Percentiles rank a stretch among this genome's conserved stretches.
Evolutionary conservation across 768 basidiomycete species (phyloP).

Genomic region (Dacryopinax spathularia): DNA sequence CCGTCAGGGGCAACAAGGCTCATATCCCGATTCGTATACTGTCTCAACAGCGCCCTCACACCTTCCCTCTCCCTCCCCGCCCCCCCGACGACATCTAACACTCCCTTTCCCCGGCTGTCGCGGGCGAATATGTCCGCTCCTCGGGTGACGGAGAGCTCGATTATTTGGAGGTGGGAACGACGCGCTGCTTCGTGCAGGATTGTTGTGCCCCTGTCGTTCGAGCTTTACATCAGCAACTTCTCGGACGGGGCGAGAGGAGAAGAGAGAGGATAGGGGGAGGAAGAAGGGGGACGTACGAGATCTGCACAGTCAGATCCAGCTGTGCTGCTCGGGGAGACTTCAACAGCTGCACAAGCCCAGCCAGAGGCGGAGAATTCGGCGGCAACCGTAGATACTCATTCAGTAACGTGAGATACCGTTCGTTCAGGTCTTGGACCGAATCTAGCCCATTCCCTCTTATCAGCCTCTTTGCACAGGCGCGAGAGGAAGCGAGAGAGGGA

Average conservation of each 20-base stretch:
- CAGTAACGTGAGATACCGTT: conserved; percentile 15
- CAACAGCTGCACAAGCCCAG: conserved; percentile 5
- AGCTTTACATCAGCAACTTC: conserved; percentile 40
- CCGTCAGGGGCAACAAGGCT: conserved; percentile 40
- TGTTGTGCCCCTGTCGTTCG: conserved; percentile 57
- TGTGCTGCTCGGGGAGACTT: background rate
- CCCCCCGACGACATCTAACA: conserved; percentile 39
- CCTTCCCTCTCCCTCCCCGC: conserved; percentile 60
- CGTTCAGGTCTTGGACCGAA: conserved; percentile 10
- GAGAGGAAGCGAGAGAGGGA: background rate
- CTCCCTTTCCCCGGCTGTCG: conserved; percentile 54
- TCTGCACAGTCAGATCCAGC: conserved; percentile 9
- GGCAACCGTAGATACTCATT: conserved; percentile 11
- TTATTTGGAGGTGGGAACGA: conserved; percentile 61
- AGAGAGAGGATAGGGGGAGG: conserved; percentile 56
- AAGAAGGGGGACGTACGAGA: conserved; percentile 53
- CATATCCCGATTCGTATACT: conserved; percentile 77
- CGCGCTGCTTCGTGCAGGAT: conserved; percentile 78
- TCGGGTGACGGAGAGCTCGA: conserved; percentile 71
- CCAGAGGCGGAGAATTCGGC: background rate
- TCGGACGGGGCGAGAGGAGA: conserved; percentile 56
- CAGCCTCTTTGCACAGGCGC: conserved; percentile 1
- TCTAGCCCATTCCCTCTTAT: background rate
- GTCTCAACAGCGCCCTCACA: conserved; percentile 66
- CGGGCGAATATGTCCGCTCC: conserved; percentile 84